These are phyloP conservation scores for Haematococcus sp. DNA, from an alignment of 139 green algal genomes.

Conservation along the genomic window DNA sequence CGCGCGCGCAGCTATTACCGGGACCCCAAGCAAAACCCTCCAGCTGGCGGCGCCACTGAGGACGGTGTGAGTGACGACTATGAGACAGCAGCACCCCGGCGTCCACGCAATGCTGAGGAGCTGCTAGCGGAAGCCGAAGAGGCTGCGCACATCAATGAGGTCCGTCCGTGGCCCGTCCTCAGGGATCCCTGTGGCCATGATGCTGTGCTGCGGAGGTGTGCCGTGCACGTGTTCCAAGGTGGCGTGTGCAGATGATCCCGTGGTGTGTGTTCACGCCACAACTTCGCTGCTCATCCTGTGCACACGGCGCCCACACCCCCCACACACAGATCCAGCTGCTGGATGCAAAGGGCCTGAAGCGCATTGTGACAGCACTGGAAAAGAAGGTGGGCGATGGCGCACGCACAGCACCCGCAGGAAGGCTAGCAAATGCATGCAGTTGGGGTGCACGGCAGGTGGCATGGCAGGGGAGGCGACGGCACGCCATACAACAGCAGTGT, in stretches of 20 bases:
- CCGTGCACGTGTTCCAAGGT: neutral
- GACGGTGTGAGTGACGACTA: constrained; percentile 5
- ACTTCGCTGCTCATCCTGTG: neutral
- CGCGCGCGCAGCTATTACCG: constrained; percentile 37
- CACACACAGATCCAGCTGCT: constrained; percentile 56
- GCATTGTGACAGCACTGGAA: constrained; percentile 67
- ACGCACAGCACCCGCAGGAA: no score
- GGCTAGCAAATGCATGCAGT: no score
- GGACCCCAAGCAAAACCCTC: constrained; percentile 21
- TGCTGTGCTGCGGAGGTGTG: neutral
- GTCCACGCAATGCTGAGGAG: constrained; percentile 52
- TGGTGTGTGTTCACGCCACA: neutral
- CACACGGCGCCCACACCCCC: neutral
- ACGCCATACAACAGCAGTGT: no score
- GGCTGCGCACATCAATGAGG: constrained; percentile 55
- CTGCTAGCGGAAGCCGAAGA: constrained; percentile 76
- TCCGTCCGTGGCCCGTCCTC: constrained; percentile 12
- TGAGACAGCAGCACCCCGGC: neutral
- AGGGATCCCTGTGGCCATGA: neutral
- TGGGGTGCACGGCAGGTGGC: no score
- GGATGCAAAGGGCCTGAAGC: constrained; percentile 62
- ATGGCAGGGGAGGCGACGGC: no score
- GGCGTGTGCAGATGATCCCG: neutral
- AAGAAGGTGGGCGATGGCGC: constrained; percentile 47
- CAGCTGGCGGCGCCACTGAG: no score